Evolutionary conservation across 805 yeast genomes (phyloP), one percentile per base, ranked within the genome.

Genomic region (Starmera dryadoides): DNA sequence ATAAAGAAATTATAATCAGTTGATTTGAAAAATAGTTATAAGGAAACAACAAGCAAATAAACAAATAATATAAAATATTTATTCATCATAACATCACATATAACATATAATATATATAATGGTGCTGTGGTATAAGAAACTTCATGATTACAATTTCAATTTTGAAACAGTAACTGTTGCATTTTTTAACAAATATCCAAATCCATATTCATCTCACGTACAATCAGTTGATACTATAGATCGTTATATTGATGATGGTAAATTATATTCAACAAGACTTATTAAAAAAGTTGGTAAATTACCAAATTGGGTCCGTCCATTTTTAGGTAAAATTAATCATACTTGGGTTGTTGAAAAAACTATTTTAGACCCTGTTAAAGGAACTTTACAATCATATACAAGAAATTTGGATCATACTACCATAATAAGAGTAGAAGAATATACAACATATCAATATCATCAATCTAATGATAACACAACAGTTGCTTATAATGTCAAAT

Each of bases 191-290:
- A 66, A 81, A 48, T 81, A 80, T 48, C 79, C 79, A 4, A 75
- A 75, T 57, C 98, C 98, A 2, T 88, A 71, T 56, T 81, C 96
- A 15, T 66, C 76, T 9, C 96, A 91, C 63, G 96, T 91, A 11
- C 65, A 81, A 28, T 82, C 95, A 7, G 79, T 78, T 21, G 98
- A 89, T 57, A 84, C 95, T 2, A 55, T 89, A 14, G 77, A 77
- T 26, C 64, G 74, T 37, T 58, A 64, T 43, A 66, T 86, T 16
- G 86, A 81, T 45, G 64, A 76, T 10, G 94, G 94, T 19, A 68
- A 77, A 36, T 69, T 89, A 34, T 73, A 76, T 47, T 78, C 85
- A 30, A 83, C 91, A 4, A 72, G 91, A 47, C 64, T 89, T 31
- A 77, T 89, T 33, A 75, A 75, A 48, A 91, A 89, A 56, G 66